Evolutionary conservation across 352 stramenopile species (phyloP), one percentile per base, ranked within the genome.

Genomic region (Paralagenidium karlingii): DNA sequence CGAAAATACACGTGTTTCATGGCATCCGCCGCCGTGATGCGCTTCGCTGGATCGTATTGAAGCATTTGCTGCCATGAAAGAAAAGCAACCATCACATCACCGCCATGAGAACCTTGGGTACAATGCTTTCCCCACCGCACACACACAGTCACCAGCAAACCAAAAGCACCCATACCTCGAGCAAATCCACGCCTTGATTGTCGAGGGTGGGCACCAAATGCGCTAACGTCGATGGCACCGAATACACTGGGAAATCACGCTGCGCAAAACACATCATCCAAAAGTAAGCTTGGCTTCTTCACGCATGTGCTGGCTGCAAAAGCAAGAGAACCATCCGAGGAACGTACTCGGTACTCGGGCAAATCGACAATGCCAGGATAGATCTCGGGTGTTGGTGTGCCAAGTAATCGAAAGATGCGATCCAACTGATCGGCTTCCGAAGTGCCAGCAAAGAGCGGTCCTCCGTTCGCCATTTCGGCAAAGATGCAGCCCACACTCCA

Each of bases 401-500:
- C 96, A 19, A 99, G 63, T 13, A 97, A 57, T 20, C 89, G 82
- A 71, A 99, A 99, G 47, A 99, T 99, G 24, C 90, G 86, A 50
- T 98, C 81, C n/a, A 96, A 63, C 68, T 99, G 95, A 69, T 98
- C 94, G 12, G 64, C 51, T 61, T 99, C 95, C 8, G 90, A 98
- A 13, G 91, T 98, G 29, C 95, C 96, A 1, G 94, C 89, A 37
- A 99, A 96, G 13, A 99, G 70, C 24, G 96, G 95, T 28, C 73
- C 68, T 20, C 75, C 71, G 48, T 92, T 93, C 21, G 83, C 77
- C 88, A 97, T 97, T 46, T 97, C 96, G 19, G 95, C 95, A 63
- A 99, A 99, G 51, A 99, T 99, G 81, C 74, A 97, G 38, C 96
- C 96, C 25, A 99, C 94, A 55, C 78, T 97, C 96, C 96, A 99